Evolutionary conservation across 2,329 filamentous ascomycete genomes (phyloP), one percentile per base, ranked within the genome.

Genomic region (Aquanectria penicillioides): DNA sequence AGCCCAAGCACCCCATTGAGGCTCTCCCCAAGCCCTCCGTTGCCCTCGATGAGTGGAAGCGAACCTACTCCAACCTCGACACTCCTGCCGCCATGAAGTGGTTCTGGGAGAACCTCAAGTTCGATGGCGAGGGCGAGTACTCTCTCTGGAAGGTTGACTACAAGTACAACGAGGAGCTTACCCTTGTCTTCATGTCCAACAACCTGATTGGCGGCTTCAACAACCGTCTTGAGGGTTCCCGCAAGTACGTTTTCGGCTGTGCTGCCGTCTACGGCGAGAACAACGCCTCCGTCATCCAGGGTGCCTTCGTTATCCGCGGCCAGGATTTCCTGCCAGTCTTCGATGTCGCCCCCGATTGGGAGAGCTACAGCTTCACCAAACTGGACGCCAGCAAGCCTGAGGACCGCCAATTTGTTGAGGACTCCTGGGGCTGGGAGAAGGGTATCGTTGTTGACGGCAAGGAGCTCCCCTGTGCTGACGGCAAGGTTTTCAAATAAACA

Each of bases 161-260:
- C 89, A 97, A 97, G 89, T 99, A 99, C 87, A 97, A 97, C 81
- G 89, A 97, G 62, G 95, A 99, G 89, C 87, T 99, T 70, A 97
- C 93, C 75, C 84, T 95, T 80, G 91, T 91, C 75, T 99, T 99
- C 91, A 99, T 99, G 95, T 94, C 93, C 71, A 92, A 91, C 86
- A 99, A 99, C 88, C 84, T 98, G 80, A 94, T 99, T 77, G 94
- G 92, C 81, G 95, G 95, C 78, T 97, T 99, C 88, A 97, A 97
- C 84, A 87, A 88, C 79, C 95, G 95, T 86, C 92, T 99, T 61
- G 95, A 99, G 87, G 95, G 78, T 66, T 97, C 93, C 76, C 94
- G 95, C 85, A 99, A 99, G 90, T 97, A 93, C 87, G 81, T 99
- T 77, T 98, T 99, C 82, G 95, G 95, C 72, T 88, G 85, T 73